A percentile compares a stretch with the other conserved stretches of the same genome.
These are phyloP conservation scores for Piper betle DNA, from an alignment of 164 flowering plant species.

Conservation along the genomic window DNA sequence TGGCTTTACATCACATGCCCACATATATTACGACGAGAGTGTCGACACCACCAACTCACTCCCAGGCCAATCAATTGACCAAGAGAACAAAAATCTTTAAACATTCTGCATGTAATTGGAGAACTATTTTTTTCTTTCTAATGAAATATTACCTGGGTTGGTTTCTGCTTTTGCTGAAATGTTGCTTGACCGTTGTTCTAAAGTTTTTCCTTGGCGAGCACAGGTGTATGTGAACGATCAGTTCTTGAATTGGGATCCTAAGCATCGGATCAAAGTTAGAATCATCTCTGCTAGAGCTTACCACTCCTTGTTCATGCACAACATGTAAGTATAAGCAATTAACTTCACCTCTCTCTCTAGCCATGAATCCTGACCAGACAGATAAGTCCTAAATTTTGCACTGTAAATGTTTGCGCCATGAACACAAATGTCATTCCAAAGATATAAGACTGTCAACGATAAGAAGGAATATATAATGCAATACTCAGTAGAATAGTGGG, in stretches of 20 bases:
- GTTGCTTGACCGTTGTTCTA: too few species aligned
- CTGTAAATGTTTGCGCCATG: neutral
- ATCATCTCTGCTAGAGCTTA: conserved; percentile 98
- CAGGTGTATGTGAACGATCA: conserved; percentile 98
- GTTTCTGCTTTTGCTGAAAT: too few species aligned
- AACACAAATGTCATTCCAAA: neutral
- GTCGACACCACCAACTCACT: neutral
- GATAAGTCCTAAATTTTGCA: conserved; percentile 35
- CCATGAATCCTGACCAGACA: conserved; percentile 12
- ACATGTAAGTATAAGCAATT: conserved; percentile 60
- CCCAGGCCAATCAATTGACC: neutral
- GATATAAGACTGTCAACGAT: neutral
- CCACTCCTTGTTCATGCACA: conserved; percentile 97
- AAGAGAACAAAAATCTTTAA: neutral
- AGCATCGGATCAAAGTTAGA: conserved; percentile 80
- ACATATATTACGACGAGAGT: neutral
- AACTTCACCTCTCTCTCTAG: neutral
- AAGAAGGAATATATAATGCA: neutral
- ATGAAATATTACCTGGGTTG: too few species aligned
- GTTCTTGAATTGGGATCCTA: conserved; percentile 97
- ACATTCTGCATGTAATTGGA: neutral
- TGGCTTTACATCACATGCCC: too few species aligned
- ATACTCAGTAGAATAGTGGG: conserved; percentile 13
- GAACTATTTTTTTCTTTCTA: too few species aligned
- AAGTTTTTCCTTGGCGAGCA: neutral